These are phyloP conservation scores for Trichosporon sp. DNA, from an alignment of 1,284 basidiomycete species.

Conservation along the genomic window DNA sequence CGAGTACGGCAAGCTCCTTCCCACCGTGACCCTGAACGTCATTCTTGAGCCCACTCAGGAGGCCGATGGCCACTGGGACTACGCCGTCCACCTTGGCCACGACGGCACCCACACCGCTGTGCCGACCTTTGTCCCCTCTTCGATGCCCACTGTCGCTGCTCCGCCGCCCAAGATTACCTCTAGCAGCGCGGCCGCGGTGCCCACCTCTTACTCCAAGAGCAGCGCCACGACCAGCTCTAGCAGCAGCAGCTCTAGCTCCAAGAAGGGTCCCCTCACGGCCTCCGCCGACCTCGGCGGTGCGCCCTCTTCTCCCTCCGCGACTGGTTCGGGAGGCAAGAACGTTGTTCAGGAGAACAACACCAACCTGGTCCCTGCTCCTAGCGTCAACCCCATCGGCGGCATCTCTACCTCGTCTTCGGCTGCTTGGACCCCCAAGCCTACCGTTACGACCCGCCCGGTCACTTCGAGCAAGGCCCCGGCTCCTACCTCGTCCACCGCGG, in stretches of 20 bases:
- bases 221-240: too few species aligned
- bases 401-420: background rate
- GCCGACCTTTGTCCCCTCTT: slow-evolving; percentile 33
- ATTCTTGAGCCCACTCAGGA: slow-evolving; percentile 47
- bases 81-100: slow-evolving; percentile 42
- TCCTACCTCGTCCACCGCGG: background rate
- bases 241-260: slow-evolving; percentile 11
- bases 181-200: slow-evolving; percentile 50
- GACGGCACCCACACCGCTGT: slow-evolving; percentile 48
- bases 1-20: slow-evolving; percentile 35
- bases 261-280: background rate
- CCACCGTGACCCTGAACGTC: slow-evolving; percentile 48
- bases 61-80: slow-evolving; percentile 48
- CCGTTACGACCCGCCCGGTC: background rate
- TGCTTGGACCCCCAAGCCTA: background rate
- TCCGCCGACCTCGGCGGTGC: slow-evolving; percentile 7
- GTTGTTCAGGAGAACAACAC: slow-evolving; percentile 1
- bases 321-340: slow-evolving; percentile 10
- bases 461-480: background rate
- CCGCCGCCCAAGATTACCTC: slow-evolving; percentile 7
- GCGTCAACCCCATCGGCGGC: background rate
- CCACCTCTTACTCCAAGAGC: too few species aligned
- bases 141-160: slow-evolving; percentile 13
- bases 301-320: slow-evolving; percentile 5
- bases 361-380: background rate